phyloP scores from a whole-genome alignment of 495 filamentous ascomycete species.

The Penicillium lividum region DNA sequence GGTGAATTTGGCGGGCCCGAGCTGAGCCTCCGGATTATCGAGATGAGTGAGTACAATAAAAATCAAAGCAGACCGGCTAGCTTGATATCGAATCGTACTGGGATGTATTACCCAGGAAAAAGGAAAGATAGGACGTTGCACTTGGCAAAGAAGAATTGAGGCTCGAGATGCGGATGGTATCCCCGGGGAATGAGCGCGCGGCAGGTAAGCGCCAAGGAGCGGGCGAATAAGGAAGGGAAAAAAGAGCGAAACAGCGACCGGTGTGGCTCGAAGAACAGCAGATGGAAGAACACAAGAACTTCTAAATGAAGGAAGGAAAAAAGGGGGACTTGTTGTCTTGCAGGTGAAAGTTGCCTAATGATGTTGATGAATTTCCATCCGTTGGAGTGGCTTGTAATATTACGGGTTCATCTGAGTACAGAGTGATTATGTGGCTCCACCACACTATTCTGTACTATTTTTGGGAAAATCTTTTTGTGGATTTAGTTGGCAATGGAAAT shows the following conservation, averaged over 20 bases:
- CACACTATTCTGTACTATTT: constrained; percentile 22
- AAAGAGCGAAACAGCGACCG: constrained; percentile 20
- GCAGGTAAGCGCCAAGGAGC: constrained; percentile 23
- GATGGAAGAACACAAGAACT: background rate
- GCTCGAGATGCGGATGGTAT: constrained; percentile 9
- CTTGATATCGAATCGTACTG: background rate
- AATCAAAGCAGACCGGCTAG: constrained; percentile 3
- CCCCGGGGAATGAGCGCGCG: constrained; percentile 12
- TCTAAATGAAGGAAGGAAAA: constrained; percentile 8
- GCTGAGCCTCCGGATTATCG: constrained; percentile 5
- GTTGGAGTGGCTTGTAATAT: constrained; percentile 34
- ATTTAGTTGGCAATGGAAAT: background rate
- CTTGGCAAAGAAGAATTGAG: constrained; percentile 10
- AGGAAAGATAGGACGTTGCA: background rate
- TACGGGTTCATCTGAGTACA: constrained; percentile 20
- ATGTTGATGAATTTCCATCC: constrained; percentile 26
- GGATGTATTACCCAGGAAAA: background rate
- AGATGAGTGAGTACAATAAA: constrained; percentile 7
- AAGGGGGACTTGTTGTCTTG: constrained; percentile 8
- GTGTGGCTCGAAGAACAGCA: constrained; percentile 8
- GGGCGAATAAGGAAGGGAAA: constrained; percentile 10
- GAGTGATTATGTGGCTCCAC: constrained; percentile 19
- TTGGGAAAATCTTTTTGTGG: constrained; percentile 7
- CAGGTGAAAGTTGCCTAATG: constrained; percentile 15
- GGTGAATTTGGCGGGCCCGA: constrained; percentile 11